Base-by-base conservation (phyloP, 495 filamentous ascomycete genomes). In the Polyplosphaeria fusca region DNA sequence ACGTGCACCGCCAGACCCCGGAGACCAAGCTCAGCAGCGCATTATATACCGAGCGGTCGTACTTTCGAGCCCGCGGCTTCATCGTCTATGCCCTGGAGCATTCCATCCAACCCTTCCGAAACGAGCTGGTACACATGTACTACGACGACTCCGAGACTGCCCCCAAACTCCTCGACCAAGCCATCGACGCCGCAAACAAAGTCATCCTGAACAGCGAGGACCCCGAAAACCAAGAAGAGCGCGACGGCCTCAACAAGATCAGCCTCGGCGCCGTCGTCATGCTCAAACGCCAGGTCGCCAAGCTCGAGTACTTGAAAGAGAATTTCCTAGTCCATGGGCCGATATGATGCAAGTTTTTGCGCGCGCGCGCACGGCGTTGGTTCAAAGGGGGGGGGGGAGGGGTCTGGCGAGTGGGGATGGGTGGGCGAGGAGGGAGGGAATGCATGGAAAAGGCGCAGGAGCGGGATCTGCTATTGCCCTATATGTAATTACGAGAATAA, bases 31-130 rank as follows among this genome's bases (percentile, higher is more conserved):
- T 79, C 5, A 74, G 77, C n/a, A 76, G 74, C 18, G 67, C 68
- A 4, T 70, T 77, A 13, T 84, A 84, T 56, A 76, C 73, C 3
- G 81, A 84, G 57, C 79, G 76, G 47, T 71, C 77, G 3, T 83
- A 79, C 42, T 72, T 84, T 26, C 64, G 79, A 47, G 68, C 82
- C 0, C 71, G 79, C 5, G 71, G 52, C 11, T 84, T 84, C 56
- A 77, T 84, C 35, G 68, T 71, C 24, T 72, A 73, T 51, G 79
- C 75, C 5, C 60, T 84, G 5, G 55, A 67, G 22, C 39, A 68
- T n/a, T 69, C 71, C 5, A 66, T 76, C 4, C 24, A 59, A 4
- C 78, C 77, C 1, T 70, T 83, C 11, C 73, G 71, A 32, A 70
- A 78, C 32, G 71, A 80, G 41, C 63, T 83, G n/a, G 48, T 63